phyloP scores from a whole-genome alignment of 2,329 filamentous ascomycete species.

The Diaporthe ilicicola region DNA sequence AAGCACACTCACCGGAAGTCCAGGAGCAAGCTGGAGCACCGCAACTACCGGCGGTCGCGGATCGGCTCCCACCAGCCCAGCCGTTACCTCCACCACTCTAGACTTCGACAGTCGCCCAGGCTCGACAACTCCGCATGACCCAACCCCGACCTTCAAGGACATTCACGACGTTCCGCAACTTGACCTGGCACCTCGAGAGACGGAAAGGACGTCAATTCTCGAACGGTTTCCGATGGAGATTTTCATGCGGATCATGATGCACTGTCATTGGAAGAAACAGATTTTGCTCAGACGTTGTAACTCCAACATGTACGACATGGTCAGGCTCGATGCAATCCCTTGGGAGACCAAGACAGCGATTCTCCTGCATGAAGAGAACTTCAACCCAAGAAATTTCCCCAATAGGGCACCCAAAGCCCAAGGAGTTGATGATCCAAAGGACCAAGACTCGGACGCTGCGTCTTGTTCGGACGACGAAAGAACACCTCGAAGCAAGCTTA shows the following conservation, averaged over 20 bases:
- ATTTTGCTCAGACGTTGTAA: slow-evolving; percentile 25
- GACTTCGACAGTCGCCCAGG: background rate
- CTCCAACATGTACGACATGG: slow-evolving; percentile 18
- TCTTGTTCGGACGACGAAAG: background rate
- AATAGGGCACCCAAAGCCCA: slow-evolving; percentile 6
- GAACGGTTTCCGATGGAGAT: slow-evolving; percentile 26
- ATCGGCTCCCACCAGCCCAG: slow-evolving; percentile 21
- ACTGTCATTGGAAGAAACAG: slow-evolving; percentile 25
- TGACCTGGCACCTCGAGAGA: slow-evolving; percentile 1
- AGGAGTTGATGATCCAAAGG: background rate
- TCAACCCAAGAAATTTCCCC: slow-evolving; percentile 23
- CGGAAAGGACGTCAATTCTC: slow-evolving; percentile 3
- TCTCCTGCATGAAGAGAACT: slow-evolving; percentile 25
- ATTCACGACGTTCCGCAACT: slow-evolving; percentile 21
- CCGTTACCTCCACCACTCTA: background rate
- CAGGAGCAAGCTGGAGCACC: slow-evolving; percentile 2
- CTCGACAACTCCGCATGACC: background rate
- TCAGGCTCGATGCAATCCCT: slow-evolving; percentile 28
- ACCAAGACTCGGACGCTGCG: background rate
- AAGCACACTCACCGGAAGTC: slow-evolving; percentile 11
- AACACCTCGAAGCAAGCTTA: background rate
- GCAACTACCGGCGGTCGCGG: background rate
- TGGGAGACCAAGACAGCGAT: slow-evolving; percentile 28
- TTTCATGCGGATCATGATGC: slow-evolving; percentile 33
- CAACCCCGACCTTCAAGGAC: slow-evolving; percentile 14